Conservation (phyloP, 2,329 filamentous ascomycete genomes). For the Exophiala oligosperma region DNA sequence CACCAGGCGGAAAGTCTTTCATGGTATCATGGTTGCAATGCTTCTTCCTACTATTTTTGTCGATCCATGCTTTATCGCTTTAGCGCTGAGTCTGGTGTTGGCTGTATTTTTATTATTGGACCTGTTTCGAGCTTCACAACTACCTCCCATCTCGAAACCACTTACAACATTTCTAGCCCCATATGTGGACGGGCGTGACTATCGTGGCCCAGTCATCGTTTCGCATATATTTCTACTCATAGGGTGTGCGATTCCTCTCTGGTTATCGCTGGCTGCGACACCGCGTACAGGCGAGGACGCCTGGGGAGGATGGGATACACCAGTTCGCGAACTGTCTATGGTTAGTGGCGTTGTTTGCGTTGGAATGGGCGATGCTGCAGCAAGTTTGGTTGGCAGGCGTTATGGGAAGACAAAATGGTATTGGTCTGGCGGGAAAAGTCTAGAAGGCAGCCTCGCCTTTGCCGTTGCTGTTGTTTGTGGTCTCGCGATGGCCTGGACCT, state of each 20-base stretch:
- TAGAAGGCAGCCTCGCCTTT: constrained; percentile 85
- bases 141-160: constrained; percentile 84
- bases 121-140: constrained; percentile 82
- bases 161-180: constrained; percentile 85
- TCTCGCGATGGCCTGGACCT: constrained; percentile 67
- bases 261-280: constrained; percentile 77
- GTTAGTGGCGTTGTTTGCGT: constrained; percentile 91
- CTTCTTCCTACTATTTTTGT: constrained; percentile 83
- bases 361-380: constrained; percentile 90
- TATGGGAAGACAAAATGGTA: constrained; percentile 89
- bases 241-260: constrained; percentile 90
- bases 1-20: constrained; percentile 93
- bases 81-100: constrained; percentile 78
- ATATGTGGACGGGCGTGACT: constrained; percentile 90
- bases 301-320: constrained; percentile 73
- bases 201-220: constrained; percentile 90
- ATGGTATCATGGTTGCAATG: constrained; percentile 98
- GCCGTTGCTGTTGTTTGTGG: constrained; percentile 75
- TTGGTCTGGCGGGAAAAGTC: constrained; percentile 93
- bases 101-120: constrained; percentile 86
- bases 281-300: constrained; percentile 56
- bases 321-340: constrained; percentile 78
- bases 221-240: constrained; percentile 95
- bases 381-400: constrained; percentile 82
- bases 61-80: constrained; percentile 78